Base-by-base conservation (phyloP, 2,329 filamentous ascomycete genomes). In the Phyllosticta ampelicida region DNA sequence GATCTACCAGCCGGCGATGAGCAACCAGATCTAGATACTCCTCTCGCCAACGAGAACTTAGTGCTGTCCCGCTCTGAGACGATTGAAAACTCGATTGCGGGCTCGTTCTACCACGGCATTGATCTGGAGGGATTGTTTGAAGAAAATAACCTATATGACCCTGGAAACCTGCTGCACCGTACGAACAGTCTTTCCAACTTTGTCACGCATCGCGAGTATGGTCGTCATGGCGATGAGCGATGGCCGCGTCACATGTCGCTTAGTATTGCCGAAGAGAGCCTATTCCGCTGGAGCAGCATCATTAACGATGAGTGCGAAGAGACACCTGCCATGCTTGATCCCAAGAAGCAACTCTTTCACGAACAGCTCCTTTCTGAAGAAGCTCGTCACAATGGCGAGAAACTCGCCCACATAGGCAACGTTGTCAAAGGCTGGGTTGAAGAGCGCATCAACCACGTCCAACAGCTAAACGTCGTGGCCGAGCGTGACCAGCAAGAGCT, bases 211-310 rank as follows among this genome's bases (percentile, higher is more conserved):
- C 57, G 53, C 28, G 52, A 18, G 36, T 53, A 52, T 13, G 52
- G 56, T 18, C 50, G 30, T 16, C 44, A 48, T 21, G 60, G 65
- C 23, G 65, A 68, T 28, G 69, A 63, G 55, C 81, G 81, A 59
- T 89, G 85, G 81, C 82, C 86, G 1, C 83, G 87, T 1, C 81
- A 86, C 50, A 77, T 91, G 62, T 90, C 87, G 3, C 91, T 91
- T 68, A 84, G 85, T 60, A 79, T 86, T 51, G 87, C 86, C 1
- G 86, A 89, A 71, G 86, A 90, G 61, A 86, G 84, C n/a, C 74
- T 91, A 8, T 73, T 90, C 1, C 76, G 74, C 16, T 90, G 87
- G 86, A 75, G 80, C 5, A 78, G 81, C 53, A 70, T 86, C 23
- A 51, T 52, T 6, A 21, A 54, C 4, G 70, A 76, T 3, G 9